phyloP scores from a whole-genome alignment of 805 yeast species.

The Metschnikowia cerradonensis region DNA sequence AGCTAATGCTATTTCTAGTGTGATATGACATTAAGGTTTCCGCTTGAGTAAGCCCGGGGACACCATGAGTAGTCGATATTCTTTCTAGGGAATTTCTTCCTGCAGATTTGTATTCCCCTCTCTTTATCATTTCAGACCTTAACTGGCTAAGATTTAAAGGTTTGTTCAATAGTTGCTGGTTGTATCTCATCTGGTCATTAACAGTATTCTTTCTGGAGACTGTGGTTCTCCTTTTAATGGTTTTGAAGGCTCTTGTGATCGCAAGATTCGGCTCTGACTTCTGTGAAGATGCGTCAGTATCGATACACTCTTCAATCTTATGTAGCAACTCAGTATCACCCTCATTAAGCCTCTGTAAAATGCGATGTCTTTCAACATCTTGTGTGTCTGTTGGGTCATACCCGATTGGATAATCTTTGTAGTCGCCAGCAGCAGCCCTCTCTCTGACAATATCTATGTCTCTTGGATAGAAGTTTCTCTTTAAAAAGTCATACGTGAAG shows the following conservation, averaged over 20 bases:
- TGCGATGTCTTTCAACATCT: slow-evolving; percentile 38
- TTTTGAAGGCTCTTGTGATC: slow-evolving; percentile 25
- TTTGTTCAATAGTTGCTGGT: slow-evolving; percentile 25
- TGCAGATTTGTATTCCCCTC: slow-evolving; percentile 33
- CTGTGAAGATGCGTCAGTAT: slow-evolving; percentile 11
- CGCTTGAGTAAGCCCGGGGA: slow-evolving; percentile 49
- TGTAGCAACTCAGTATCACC: slow-evolving; percentile 33
- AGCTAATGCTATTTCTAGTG: slow-evolving; percentile 36
- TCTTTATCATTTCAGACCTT: slow-evolving; percentile 35
- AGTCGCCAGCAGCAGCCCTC: slow-evolving; percentile 49
- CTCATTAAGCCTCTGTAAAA: slow-evolving; percentile 29
- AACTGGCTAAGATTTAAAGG: slow-evolving; percentile 33
- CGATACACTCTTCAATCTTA: slow-evolving; percentile 28
- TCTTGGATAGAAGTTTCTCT: slow-evolving; percentile 51
- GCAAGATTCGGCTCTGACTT: slow-evolving; percentile 13
- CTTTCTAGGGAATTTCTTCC: slow-evolving; percentile 36
- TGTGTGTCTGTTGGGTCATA: slow-evolving; percentile 52
- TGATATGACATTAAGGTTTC: slow-evolving; percentile 44
- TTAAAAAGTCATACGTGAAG: slow-evolving; percentile 46
- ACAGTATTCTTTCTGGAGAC: slow-evolving; percentile 19
- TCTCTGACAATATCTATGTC: slow-evolving; percentile 75
- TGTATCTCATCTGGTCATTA: slow-evolving; percentile 19
- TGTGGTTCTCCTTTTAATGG: slow-evolving; percentile 33
- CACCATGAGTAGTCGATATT: slow-evolving; percentile 42
- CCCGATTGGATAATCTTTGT: slow-evolving; percentile 43